A percentile compares a stretch with the other conserved stretches of the same genome.
Evolutionary conservation across 2,329 filamentous ascomycete species (phyloP).

Genomic region (Exophiala spinifera): DNA sequence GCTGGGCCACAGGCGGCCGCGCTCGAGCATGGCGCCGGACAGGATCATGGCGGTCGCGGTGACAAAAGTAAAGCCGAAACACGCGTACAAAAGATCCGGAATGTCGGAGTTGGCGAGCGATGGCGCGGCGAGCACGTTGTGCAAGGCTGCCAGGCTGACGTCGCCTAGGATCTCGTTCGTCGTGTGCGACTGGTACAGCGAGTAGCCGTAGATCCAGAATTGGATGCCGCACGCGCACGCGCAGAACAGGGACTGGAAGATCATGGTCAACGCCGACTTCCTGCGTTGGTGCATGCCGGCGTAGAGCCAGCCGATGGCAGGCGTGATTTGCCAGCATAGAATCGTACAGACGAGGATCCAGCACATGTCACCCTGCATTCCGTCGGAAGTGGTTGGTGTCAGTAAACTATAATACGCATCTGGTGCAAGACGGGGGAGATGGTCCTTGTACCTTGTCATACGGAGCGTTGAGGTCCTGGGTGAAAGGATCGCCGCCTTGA

Average conservation of each 20-base stretch:
- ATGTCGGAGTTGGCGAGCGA: slow-evolving; percentile 55
- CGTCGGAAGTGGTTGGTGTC: too few species aligned
- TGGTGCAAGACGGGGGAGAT: neutral
- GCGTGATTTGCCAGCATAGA: slow-evolving; percentile 33
- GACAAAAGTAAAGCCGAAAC: slow-evolving; percentile 64
- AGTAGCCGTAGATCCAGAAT: slow-evolving; percentile 66
- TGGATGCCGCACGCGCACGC: slow-evolving; percentile 47
- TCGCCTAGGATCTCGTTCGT: slow-evolving; percentile 62
- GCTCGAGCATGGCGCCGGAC: slow-evolving; percentile 62
- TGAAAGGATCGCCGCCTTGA: slow-evolving; percentile 20
- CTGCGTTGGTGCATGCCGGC: slow-evolving; percentile 61
- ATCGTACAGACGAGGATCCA: slow-evolving; percentile 22
- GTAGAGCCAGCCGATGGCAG: slow-evolving; percentile 63
- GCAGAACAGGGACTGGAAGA: slow-evolving; percentile 62
- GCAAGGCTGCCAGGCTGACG: slow-evolving; percentile 59
- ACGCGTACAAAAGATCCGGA: slow-evolving; percentile 64
- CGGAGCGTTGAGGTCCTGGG: slow-evolving; percentile 20
- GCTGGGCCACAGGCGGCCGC: slow-evolving; percentile 61
- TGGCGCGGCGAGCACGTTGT: slow-evolving; percentile 54
- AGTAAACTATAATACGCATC: too few species aligned
- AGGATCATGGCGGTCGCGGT: slow-evolving; percentile 56
- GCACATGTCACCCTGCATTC: slow-evolving; percentile 19
- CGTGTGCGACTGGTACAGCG: slow-evolving; percentile 59
- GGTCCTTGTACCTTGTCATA: slow-evolving; percentile 19
- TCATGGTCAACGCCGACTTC: slow-evolving; percentile 58